Evolutionary conservation across 306 rosid species (phyloP).

Genomic region (Prunus mongolica): DNA sequence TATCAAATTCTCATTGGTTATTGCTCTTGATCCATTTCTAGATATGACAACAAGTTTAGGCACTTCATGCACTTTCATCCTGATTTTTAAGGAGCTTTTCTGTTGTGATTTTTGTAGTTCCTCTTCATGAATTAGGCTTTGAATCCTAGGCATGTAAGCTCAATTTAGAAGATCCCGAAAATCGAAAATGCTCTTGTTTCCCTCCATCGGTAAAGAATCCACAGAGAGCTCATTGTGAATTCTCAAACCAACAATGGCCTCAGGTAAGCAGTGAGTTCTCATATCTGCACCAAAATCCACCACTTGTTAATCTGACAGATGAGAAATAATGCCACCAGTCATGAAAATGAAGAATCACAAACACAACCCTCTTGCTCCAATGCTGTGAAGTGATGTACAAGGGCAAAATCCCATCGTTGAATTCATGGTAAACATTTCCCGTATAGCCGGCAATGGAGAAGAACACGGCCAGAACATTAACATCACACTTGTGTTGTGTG

Average conservation of each 20-base stretch:
- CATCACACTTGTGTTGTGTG: slow-evolving; percentile 38
- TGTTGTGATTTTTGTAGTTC: slow-evolving; percentile 27
- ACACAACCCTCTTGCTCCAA: slow-evolving; percentile 67
- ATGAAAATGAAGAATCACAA: slow-evolving; percentile 79
- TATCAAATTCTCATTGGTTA: slow-evolving; percentile 48
- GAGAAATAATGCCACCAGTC: slow-evolving; percentile 85
- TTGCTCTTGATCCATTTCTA: slow-evolving; percentile 64
- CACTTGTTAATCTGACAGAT: slow-evolving; percentile 55
- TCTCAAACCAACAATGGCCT: slow-evolving; percentile 73
- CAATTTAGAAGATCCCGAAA: slow-evolving; percentile 54
- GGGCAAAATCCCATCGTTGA: slow-evolving; percentile 85
- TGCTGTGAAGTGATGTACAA: slow-evolving; percentile 71
- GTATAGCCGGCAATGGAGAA: no score
- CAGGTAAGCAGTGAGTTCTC: slow-evolving; percentile 77
- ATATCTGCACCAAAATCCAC: slow-evolving; percentile 49
- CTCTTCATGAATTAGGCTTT: slow-evolving; percentile 38
- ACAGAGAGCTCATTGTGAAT: slow-evolving; percentile 75
- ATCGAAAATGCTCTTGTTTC: slow-evolving; percentile 55
- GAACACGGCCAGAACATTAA: slow-evolving; percentile 77
- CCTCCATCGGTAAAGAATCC: slow-evolving; percentile 56
- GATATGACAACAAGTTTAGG: slow-evolving; percentile 58
- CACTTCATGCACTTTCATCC: neutral
- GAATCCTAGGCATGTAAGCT: slow-evolving; percentile 66
- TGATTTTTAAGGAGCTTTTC: slow-evolving; percentile 20
- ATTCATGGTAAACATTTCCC: slow-evolving; percentile 62